These are phyloP conservation scores for Ophiostoma novo-ulmi DNA, from an alignment of 2,329 filamentous ascomycete species.

Conservation along the genomic window DNA sequence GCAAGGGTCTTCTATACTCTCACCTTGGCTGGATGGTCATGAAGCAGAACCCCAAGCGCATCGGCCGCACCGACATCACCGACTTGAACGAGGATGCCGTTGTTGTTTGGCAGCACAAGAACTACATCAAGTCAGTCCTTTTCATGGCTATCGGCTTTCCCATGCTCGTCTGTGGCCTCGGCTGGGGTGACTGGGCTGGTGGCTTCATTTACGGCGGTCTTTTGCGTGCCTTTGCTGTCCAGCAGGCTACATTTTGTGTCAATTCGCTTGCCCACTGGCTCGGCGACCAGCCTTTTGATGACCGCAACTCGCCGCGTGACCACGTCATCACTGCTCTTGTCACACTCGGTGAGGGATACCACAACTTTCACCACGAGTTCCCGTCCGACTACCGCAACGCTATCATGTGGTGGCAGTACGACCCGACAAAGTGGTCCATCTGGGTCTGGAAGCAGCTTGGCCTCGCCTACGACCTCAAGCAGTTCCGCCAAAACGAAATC, in stretches of 20 bases:
- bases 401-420: conserved; percentile 86
- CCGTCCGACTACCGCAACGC: conserved; percentile 90
- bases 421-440: conserved; percentile 88
- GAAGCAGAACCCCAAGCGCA: conserved; percentile 87
- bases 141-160: conserved; percentile 74
- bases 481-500: conserved; percentile 87
- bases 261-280: conserved; percentile 89
- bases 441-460: conserved; percentile 79
- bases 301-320: conserved; percentile 85
- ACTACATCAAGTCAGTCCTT: conserved; percentile 77
- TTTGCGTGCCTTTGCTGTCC: conserved; percentile 81
- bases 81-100: conserved; percentile 82
- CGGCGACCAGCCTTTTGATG: conserved; percentile 86
- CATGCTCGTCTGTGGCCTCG: conserved; percentile 66
- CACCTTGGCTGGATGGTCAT: conserved; percentile 89
- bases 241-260: conserved; percentile 90
- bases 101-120: conserved; percentile 80
- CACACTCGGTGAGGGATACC: conserved; percentile 79
- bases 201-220: conserved; percentile 83
- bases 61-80: conserved; percentile 81
- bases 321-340: conserved; percentile 80
- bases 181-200: conserved; percentile 76
- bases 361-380: conserved; percentile 96
- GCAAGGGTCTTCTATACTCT: conserved; percentile 79
- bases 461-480: conserved; percentile 80